Evolutionary conservation across 192 early-diverging fungal genomes (phyloP).

Genomic region (Backusella luteola): DNA sequence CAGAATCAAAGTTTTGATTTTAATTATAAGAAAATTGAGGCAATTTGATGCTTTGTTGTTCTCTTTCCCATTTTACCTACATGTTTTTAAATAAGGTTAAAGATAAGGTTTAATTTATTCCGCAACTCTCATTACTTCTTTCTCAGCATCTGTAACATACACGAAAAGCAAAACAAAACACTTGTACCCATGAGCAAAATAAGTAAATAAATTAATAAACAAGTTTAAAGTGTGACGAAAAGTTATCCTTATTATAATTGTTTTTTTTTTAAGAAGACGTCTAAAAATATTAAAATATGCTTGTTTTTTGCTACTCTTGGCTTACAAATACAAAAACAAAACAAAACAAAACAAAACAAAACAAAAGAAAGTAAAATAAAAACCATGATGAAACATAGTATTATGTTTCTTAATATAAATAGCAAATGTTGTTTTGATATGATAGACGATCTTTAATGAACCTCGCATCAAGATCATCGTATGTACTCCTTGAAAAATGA

Average conservation of each 20-base stretch:
- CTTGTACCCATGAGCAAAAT: constrained; percentile 4
- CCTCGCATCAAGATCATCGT: too few relatives aligned
- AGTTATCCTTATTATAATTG: background rate
- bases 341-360: too few relatives aligned
- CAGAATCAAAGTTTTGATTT: background rate
- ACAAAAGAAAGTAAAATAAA: too few relatives aligned
- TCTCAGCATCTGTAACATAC: background rate
- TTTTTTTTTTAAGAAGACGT: background rate
- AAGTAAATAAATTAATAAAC: background rate
- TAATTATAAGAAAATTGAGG: background rate
- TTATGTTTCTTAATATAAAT: too few relatives aligned
- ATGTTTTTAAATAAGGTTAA: background rate
- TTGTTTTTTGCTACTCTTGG: too few relatives aligned
- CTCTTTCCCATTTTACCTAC: background rate
- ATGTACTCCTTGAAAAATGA: too few relatives aligned
- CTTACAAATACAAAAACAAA: too few relatives aligned
- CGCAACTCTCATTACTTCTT: background rate
- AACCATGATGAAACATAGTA: too few relatives aligned
- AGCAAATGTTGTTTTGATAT: too few relatives aligned
- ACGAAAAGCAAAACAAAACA: background rate
- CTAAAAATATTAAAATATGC: background rate
- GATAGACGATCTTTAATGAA: too few relatives aligned
- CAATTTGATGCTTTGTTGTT: background rate
- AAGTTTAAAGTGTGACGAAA: background rate
- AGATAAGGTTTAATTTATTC: constrained; percentile 9